These are phyloP conservation scores for Aspergillus pseudonomiae DNA, from an alignment of 2,329 filamentous ascomycete genomes.

Conservation along the genomic window DNA sequence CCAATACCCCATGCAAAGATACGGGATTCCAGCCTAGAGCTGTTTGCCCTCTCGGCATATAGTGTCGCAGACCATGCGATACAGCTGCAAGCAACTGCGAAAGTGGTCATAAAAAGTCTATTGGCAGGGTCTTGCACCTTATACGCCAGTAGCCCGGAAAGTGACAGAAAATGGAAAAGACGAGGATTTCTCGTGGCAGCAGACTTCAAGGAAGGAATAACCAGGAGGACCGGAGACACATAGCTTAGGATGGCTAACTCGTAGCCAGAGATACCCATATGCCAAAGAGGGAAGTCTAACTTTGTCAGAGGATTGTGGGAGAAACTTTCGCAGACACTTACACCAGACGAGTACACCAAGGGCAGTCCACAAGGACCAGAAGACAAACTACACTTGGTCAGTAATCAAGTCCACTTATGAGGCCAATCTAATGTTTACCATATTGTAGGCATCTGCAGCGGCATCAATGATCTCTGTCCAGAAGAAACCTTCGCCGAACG, in stretches of 20 bases:
- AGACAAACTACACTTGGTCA: slow-evolving; percentile 69
- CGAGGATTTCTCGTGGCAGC: slow-evolving; percentile 70
- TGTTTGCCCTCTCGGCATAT: slow-evolving; percentile 74
- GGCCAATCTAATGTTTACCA: slow-evolving; percentile 58
- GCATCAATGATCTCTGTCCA: slow-evolving; percentile 77
- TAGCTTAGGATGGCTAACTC: slow-evolving; percentile 87
- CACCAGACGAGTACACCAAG: slow-evolving; percentile 91
- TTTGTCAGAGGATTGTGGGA: slow-evolving; percentile 21
- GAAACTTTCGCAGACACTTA: slow-evolving; percentile 52
- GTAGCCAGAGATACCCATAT: slow-evolving; percentile 98
- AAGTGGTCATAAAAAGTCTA: slow-evolving; percentile 79
- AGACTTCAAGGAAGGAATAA: slow-evolving; percentile 68
- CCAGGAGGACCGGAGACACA: slow-evolving; percentile 77
- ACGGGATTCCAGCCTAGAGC: slow-evolving; percentile 76
- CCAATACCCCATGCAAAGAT: slow-evolving; percentile 80
- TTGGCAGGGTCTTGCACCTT: slow-evolving; percentile 70
- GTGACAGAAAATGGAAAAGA: slow-evolving; percentile 73
- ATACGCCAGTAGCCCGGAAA: slow-evolving; percentile 79
- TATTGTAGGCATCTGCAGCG: slow-evolving; percentile 86
- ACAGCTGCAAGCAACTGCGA: slow-evolving; percentile 78
- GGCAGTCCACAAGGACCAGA: slow-evolving; percentile 93
- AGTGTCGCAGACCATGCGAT: slow-evolving; percentile 83
- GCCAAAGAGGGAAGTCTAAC: slow-evolving; percentile 90
- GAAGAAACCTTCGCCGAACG: slow-evolving; percentile 72
- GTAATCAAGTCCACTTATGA: slow-evolving; percentile 12